Evolutionary conservation across 441 rosid genomes (phyloP).

Genomic region (Adansonia grandidieri): DNA sequence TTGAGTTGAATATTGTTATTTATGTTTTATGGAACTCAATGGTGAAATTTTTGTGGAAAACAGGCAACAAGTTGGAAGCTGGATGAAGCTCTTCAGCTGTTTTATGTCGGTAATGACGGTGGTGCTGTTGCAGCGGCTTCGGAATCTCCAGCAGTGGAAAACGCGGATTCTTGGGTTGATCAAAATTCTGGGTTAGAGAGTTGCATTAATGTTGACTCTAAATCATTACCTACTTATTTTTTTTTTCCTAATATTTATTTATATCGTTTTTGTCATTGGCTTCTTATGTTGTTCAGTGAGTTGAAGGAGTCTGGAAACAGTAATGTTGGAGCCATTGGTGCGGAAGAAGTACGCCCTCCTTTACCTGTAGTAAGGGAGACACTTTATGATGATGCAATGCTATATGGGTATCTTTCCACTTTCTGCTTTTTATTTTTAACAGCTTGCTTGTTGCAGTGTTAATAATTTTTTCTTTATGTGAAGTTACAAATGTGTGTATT

Average conservation of each 20-base stretch:
- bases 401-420: conserved; percentile 56
- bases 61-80: conserved; percentile 98
- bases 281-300: conserved; percentile 43
- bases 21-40: conserved; percentile 19
- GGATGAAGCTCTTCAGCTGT: conserved; percentile 94
- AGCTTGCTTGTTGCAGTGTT: neutral
- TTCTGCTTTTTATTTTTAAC: neutral
- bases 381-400: conserved; percentile 75
- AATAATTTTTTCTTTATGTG: neutral
- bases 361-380: conserved; percentile 95
- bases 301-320: conserved; percentile 38
- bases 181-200: conserved; percentile 44
- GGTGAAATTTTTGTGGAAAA: conserved; percentile 29
- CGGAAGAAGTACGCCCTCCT: conserved; percentile 91
- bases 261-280: conserved; percentile 17
- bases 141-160: conserved; percentile 44
- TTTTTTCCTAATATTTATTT: neutral
- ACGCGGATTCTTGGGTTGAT: conserved; percentile 34
- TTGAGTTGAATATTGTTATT: neutral
- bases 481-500: neutral
- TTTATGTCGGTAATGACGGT: conserved; percentile 79
- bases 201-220: neutral
- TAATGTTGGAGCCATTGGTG: conserved; percentile 45
- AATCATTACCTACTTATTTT: conserved; percentile 4
- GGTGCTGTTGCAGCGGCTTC: conserved; percentile 50